Base-by-base conservation (phyloP, 805 yeast species). In the Yamadazyma akitaensis region DNA sequence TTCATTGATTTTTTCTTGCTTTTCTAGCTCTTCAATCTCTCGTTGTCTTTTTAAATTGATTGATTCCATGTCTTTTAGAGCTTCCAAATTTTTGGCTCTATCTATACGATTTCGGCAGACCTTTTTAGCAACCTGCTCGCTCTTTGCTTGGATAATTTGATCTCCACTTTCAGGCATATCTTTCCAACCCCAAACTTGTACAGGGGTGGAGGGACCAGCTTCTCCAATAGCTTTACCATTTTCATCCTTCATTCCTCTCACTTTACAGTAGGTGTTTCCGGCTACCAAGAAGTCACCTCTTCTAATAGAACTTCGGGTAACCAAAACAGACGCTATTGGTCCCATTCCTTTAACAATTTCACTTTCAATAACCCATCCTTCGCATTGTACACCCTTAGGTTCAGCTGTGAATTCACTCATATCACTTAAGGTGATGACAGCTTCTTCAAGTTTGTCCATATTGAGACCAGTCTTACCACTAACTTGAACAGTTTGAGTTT, bases 141-240 rank as follows among this genome's bases (percentile, higher is more conserved):
- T 80, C 51, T 79, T 78, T 11, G 94, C 95, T 60, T 89, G 85
- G 5, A 92, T 61, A 1, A 88, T 81, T 52, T 80, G 80, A 51
- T 89, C 96, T 9, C 99, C 99, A 10, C 96, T 94, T 43, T 80
- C 87, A 0, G 98, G 98, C 32, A 91, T 67, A 31, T 82, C 91
- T 60, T 86, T 90, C 99, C 99, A 94, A 0, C 99, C 99, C 61
- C 88, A 77, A 7, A 94, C 74, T 57, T 89, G 96, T 1, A 88
- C 95, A 0, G 98, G 97, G 8, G 86, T 83, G 0, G 96, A 84
- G 0, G 99, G 98, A 0, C 81, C 79, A 0, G 96, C 97, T 26
- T 63, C 49, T 48, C 81, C 79, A 8, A 89, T 64, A 0, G 72
- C 47, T 52, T 81, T 81, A 3, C 92, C 91, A 47, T 68, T 61